phyloP scores from a whole-genome alignment of 225 moss, liverwort and hornwort species.

The Pleurozium schreberi region DNA sequence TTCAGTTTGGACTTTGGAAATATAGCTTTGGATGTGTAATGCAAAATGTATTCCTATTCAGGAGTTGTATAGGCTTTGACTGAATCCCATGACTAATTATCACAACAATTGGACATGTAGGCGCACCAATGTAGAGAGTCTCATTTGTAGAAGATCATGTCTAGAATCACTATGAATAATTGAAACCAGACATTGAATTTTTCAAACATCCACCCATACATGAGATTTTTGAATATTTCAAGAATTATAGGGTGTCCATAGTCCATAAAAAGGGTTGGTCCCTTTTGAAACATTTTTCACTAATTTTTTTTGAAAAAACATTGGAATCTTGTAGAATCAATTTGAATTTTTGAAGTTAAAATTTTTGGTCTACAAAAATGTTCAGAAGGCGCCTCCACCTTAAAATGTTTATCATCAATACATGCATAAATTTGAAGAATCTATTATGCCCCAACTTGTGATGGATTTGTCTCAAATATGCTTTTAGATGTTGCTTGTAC shows the following conservation, averaged over 20 bases:
- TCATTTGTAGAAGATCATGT: not conserved
- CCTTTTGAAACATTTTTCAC: not conserved
- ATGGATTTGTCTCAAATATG: fast-evolving
- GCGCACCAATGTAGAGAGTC: not conserved
- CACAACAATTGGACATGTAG: fast-evolving
- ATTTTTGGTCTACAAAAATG: not conserved
- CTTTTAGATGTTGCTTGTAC: not conserved
- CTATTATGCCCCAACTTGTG: fast-evolving
- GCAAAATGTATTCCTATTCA: not conserved
- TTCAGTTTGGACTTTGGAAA: fast-evolving
- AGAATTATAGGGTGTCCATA: fast-evolving
- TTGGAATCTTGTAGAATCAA: not conserved
- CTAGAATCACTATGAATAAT: not conserved
- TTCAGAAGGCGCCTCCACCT: fast-evolving
- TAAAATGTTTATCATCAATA: not conserved
- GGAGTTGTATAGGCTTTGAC: fast-evolving
- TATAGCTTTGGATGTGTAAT: not conserved
- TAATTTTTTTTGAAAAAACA: too few relatives aligned
- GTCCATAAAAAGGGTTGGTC: not conserved
- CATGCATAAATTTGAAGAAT: not conserved
- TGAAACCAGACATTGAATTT: not conserved
- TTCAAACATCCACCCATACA: not conserved
- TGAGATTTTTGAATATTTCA: not conserved
- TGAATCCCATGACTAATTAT: not conserved
- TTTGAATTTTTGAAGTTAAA: not conserved